Evolutionary conservation across 345 rosid species (phyloP).

Genomic region (Brassica rapa): DNA sequence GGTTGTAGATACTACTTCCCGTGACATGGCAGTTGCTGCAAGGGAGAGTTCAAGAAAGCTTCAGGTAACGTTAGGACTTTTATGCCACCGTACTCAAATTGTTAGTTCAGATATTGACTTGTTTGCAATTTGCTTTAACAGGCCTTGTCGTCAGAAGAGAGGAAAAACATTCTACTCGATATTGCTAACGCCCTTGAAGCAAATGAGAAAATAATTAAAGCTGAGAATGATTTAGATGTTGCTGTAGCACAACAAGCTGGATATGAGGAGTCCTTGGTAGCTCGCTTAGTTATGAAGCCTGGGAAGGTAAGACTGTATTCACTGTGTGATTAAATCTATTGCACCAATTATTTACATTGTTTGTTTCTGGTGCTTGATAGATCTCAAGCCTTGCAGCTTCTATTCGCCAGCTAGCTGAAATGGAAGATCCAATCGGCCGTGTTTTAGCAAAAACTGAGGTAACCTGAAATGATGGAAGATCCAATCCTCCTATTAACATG

Average conservation of each 20-base stretch:
- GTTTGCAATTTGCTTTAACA: conserved; percentile 40
- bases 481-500: too few relatives aligned
- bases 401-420: conserved; percentile 83
- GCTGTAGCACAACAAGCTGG: conserved; percentile 75
- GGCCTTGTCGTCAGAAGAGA: conserved; percentile 80
- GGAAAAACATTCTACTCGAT: conserved; percentile 71
- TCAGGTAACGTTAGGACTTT: conserved; percentile 59
- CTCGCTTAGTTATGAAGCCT: conserved; percentile 80
- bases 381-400: conserved; percentile 73
- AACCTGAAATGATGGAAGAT: conserved; percentile 2
- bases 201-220: conserved; percentile 60
- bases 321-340: neutral
- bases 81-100: conserved; percentile 3
- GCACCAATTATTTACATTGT: neutral
- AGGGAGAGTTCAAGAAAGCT: conserved; percentile 90
- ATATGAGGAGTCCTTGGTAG: conserved; percentile 72
- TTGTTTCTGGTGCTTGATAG: conserved; percentile 44
- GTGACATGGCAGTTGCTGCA: conserved; percentile 91
- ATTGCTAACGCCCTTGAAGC: conserved; percentile 88
- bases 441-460: conserved; percentile 88
- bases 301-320: conserved; percentile 59
- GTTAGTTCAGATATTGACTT: conserved; percentile 6
- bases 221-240: conserved; percentile 84
- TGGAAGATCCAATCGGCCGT: conserved; percentile 93
- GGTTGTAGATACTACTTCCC: conserved; percentile 54